Base-by-base conservation (phyloP, 148 eudicot species). In the Rhododendron simsii region DNA sequence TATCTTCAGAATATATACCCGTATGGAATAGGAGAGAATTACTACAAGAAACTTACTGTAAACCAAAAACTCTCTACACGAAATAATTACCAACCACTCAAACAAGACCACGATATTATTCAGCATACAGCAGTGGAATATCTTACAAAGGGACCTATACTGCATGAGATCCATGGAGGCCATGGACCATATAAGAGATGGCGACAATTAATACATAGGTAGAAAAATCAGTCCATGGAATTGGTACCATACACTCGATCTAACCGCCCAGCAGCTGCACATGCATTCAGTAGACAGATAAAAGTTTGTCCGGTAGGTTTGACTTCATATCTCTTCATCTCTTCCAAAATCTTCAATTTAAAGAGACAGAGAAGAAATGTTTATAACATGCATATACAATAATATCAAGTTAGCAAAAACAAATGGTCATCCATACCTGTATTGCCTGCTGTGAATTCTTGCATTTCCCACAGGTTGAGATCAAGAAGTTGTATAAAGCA, bases 251-350 rank as follows among this genome's bases (percentile, higher is more conserved):
- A 96, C 99, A 94, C 98, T 89, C 86, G 88, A 89, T 96, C 98
- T 88, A 96, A 77, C 87, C 96, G 89, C 26, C 99, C 99, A 71
- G 92, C 78, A 80, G 94, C 89, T 82, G 99, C 99, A 90, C 93
- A 96, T 47, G 99, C 96, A 92, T 93, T 93, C 75, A 96, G 95
- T 78, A 96, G 92, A 89, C 99, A 96, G 82, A 96, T 90, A 91
- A 73, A 96, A 82, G 99, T 96, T 86, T 95, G 96, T 65, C 94
- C 99, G 87, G 95, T 96, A 84, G 98, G 98, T 89, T 93, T 96
- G 90, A 96, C 98, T 87, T 92, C 98, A 90, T 87, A 93, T 89
- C 89, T 92, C 91, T 95, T 96, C 98, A 96, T 95, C 91, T 96
- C 98, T 85, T 95, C 99, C 78, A 94, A 90, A 35, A 96, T 88